Conservation (phyloP, 1,284 basidiomycete genomes). For the Leucoagaricus sp. region DNA sequence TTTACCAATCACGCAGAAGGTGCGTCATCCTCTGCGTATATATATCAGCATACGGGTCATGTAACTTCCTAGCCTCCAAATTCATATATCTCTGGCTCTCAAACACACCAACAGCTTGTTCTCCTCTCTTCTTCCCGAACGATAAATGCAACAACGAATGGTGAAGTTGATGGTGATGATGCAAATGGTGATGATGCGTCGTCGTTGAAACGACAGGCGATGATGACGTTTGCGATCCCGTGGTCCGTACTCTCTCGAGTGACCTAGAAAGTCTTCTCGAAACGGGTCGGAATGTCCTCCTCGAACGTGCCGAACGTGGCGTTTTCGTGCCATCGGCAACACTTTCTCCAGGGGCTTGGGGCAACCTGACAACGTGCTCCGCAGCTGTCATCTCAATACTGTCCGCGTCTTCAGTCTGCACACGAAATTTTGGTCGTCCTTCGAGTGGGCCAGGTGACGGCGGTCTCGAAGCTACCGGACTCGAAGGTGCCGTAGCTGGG, state of each 20-base stretch:
- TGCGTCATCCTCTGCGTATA: slow-evolving; percentile 52
- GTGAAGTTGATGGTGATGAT: slow-evolving; percentile 31
- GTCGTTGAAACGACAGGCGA: neutral
- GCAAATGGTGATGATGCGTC: slow-evolving; percentile 25
- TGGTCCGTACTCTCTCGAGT: neutral
- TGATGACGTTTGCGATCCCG: neutral
- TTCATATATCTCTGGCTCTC: slow-evolving; percentile 80
- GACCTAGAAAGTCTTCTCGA: slow-evolving; percentile 3
- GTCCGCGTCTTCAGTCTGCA: neutral
- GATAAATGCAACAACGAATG: slow-evolving; percentile 30
- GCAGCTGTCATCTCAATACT: neutral
- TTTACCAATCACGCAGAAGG: slow-evolving; percentile 51
- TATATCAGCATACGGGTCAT: slow-evolving; percentile 53
- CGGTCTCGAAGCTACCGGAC: slow-evolving; percentile 16
- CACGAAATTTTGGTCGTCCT: neutral
- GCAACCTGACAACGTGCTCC: too few relatives aligned
- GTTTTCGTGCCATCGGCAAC: neutral
- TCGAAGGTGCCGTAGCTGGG: slow-evolving; percentile 18
- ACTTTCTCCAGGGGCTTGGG: neutral
- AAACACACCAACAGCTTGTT: slow-evolving; percentile 79
- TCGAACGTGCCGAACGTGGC: neutral
- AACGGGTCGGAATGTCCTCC: neutral
- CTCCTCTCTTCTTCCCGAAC: slow-evolving; percentile 31
- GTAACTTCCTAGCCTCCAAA: slow-evolving; percentile 61
- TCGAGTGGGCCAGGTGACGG: slow-evolving; percentile 3